Conservation (phyloP, 192 early-diverging fungal species). For the Backusella australiensis region DNA sequence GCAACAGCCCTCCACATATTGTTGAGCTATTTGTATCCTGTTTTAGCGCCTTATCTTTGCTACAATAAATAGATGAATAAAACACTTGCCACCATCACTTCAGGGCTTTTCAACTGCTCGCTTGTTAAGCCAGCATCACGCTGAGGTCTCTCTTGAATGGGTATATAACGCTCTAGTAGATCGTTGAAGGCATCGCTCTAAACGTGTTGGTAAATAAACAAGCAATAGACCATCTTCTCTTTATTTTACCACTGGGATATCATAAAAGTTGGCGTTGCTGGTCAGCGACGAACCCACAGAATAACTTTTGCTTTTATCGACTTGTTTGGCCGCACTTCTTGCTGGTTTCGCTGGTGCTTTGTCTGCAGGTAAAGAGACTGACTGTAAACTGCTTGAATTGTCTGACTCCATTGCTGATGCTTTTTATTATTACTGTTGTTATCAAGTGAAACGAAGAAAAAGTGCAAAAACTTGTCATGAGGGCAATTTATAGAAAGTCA, state of each 20-base stretch:
- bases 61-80: background rate
- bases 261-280: conserved; percentile 45
- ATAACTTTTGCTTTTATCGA: background rate
- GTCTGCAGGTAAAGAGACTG: background rate
- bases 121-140: conserved; percentile 34
- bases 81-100: conserved; percentile 36
- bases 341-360: background rate
- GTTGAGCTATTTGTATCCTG: conserved; percentile 31
- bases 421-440: background rate
- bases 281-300: conserved; percentile 27
- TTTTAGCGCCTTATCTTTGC: background rate
- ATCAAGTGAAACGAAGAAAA: too few relatives aligned
- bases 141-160: conserved; percentile 41
- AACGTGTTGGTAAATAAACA: background rate
- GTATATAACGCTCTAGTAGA: conserved; percentile 42
- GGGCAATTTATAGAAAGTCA: too few relatives aligned
- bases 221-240: background rate
- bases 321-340: background rate
- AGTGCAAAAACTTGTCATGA: too few relatives aligned
- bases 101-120: conserved; percentile 35
- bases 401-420: background rate
- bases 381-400: background rate
- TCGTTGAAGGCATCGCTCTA: conserved; percentile 48
- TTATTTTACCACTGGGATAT: conserved; percentile 45
- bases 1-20: conserved; percentile 50